These are phyloP conservation scores for Filobasidium uniguttulatum DNA, from an alignment of 1,284 basidiomycete genomes.

Conservation along the genomic window DNA sequence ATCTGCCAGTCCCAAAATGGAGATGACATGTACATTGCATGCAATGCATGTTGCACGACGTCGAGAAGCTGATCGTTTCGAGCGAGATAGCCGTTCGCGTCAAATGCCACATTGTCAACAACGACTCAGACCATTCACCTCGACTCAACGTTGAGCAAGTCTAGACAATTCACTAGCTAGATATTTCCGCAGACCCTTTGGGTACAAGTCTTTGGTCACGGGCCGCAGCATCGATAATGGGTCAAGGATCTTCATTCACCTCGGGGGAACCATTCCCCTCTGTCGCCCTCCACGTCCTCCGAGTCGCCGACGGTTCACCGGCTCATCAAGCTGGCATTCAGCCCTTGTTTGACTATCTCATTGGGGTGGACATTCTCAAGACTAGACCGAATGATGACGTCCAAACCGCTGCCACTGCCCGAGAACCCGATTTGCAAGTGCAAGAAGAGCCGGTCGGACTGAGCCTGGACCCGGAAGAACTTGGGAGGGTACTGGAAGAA, in stretches of 20 bases:
- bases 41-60: no score
- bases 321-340: slow-evolving; percentile 75
- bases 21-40: no score
- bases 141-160: no score
- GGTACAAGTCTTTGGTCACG: no score
- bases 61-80: no score
- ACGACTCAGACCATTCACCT: no score
- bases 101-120: no score
- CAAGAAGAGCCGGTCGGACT: slow-evolving; percentile 12
- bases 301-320: slow-evolving; percentile 74
- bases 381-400: slow-evolving; percentile 3
- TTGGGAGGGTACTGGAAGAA: slow-evolving; percentile 69
- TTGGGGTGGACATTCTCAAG: slow-evolving; percentile 60
- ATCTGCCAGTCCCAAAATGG: no score
- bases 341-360: slow-evolving; percentile 92
- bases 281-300: slow-evolving; percentile 66
- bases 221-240: no score
- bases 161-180: no score
- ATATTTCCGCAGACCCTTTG: no score
- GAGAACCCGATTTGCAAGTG: slow-evolving; percentile 22
- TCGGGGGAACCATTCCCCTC: slow-evolving; percentile 26
- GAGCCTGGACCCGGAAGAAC: slow-evolving; percentile 51
- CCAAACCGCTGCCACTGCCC: not conserved
- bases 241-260: slow-evolving; percentile 25
- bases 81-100: no score